Conservation (phyloP, 2,329 filamentous ascomycete genomes). For the Nemania bipapillata region DNA sequence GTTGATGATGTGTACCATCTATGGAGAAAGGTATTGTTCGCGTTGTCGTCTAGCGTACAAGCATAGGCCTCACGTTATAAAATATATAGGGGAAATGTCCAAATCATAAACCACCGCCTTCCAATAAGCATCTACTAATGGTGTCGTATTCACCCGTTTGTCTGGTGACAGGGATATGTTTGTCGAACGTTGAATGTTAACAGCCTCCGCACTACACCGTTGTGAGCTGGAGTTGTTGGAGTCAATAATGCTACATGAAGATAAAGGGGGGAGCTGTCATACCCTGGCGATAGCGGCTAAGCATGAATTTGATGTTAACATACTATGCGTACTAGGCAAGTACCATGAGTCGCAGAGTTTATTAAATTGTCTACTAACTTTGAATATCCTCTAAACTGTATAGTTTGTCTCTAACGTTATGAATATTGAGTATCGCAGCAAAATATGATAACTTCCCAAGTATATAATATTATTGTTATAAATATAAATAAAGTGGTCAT, state of each 20-base stretch:
- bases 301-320: neutral
- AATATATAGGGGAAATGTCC: too few relatives aligned
- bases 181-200: neutral
- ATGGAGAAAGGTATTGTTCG: neutral
- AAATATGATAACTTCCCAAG: too few relatives aligned
- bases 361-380: neutral
- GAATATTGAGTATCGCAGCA: neutral
- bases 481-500: neutral
- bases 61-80: too few relatives aligned
- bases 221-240: neutral
- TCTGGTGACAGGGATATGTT: neutral
- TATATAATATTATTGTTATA: conserved; percentile 3
- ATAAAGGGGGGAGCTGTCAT: neutral
- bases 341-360: neutral
- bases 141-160: neutral
- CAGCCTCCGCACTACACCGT: neutral
- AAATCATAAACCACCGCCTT: too few relatives aligned
- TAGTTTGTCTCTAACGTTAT: neutral
- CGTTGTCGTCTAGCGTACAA: too few relatives aligned
- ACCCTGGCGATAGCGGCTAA: neutral
- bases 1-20: neutral
- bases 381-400: neutral
- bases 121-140: neutral
- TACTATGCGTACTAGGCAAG: neutral
- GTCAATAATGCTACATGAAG: neutral